Percentiles rank a stretch among this genome's conserved stretches.
Evolutionary conservation across 805 yeast species (phyloP).

Genomic region (Gaillardinia entomophila): DNA sequence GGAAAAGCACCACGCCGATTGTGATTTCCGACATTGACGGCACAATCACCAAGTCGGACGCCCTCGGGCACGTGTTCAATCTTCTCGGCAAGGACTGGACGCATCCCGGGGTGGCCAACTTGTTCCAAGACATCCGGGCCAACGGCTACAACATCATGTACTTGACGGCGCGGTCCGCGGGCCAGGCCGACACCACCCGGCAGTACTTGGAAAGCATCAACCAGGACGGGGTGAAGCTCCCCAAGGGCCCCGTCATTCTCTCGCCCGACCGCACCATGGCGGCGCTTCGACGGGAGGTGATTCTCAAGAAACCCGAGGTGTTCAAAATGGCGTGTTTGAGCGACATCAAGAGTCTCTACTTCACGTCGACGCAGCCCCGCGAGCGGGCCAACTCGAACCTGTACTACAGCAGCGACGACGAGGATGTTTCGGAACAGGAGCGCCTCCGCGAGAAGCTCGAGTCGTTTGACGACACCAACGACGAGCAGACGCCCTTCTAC

Average conservation of each 20-base stretch:
- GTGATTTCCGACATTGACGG: conserved; percentile 98
- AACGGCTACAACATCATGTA: conserved; percentile 94
- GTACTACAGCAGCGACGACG: conserved; percentile 1
- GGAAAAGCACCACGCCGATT: conserved; percentile 82
- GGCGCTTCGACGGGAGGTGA: conserved; percentile 86
- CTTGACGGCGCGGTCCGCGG: conserved; percentile 91
- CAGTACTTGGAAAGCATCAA: conserved; percentile 71
- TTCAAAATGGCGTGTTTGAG: conserved; percentile 95
- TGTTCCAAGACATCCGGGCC: conserved; percentile 77
- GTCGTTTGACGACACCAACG: conserved; percentile 17
- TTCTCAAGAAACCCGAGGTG: conserved; percentile 93
- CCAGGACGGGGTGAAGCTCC: conserved; percentile 68
- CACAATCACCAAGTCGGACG: conserved; percentile 95
- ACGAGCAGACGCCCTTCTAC: conserved; percentile 74
- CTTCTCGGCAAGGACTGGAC: conserved; percentile 98
- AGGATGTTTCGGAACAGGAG: background rate
- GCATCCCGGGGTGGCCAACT: conserved; percentile 88
- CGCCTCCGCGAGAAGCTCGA: background rate
- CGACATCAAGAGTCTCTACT: conserved; percentile 74
- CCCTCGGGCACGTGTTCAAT: conserved; percentile 90
- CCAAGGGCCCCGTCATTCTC: conserved; percentile 87
- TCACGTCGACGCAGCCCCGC: conserved; percentile 18
- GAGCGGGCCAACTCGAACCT: conserved; percentile 2
- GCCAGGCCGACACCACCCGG: conserved; percentile 90
- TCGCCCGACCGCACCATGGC: conserved; percentile 97